Conservation (phyloP, 192 early-diverging fungal species). For the Geranomyces michiganensis region DNA sequence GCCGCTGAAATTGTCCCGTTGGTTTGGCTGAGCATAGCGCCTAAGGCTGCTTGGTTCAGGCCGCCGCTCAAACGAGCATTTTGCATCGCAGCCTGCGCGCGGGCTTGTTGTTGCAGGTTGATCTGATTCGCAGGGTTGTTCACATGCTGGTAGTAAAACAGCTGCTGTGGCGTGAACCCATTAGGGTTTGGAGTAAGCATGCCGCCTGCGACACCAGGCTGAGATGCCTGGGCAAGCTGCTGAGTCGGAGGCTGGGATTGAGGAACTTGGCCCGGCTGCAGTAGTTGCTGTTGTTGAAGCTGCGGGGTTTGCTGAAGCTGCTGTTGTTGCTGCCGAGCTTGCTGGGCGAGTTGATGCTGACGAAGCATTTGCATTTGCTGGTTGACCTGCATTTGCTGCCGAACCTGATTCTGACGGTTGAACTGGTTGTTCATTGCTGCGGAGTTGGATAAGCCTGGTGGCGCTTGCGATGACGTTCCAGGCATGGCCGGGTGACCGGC, state of each 20-base stretch:
- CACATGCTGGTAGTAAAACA: slow-evolving; percentile 28
- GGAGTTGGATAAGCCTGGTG: neutral
- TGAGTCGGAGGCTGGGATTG: slow-evolving; percentile 17
- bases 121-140: slow-evolving; percentile 21
- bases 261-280: slow-evolving; percentile 13
- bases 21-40: neutral
- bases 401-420: slow-evolving; percentile 14
- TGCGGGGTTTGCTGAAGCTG: slow-evolving; percentile 20
- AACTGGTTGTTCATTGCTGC: slow-evolving; percentile 16
- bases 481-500: neutral
- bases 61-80: neutral
- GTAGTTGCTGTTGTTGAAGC: slow-evolving; percentile 22
- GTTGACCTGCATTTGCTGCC: slow-evolving; percentile 1
- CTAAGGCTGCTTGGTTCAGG: slow-evolving; percentile 17
- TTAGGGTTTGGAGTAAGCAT: slow-evolving; percentile 14
- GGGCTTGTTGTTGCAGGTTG: slow-evolving; percentile 17
- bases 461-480: neutral
- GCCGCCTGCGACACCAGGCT: slow-evolving; percentile 1
- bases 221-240: slow-evolving; percentile 18
- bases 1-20: slow-evolving; percentile 9
- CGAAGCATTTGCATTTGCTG: slow-evolving; percentile 10
- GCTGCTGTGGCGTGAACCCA: slow-evolving; percentile 24
- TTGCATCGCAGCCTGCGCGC: slow-evolving; percentile 28
- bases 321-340: slow-evolving; percentile 25
- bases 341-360: slow-evolving; percentile 9